A percentile compares a stretch with the other conserved stretches of the same genome.
Evolutionary conservation across 345 rosid genomes (phyloP).

Genomic region (Reutealis trisperma): DNA sequence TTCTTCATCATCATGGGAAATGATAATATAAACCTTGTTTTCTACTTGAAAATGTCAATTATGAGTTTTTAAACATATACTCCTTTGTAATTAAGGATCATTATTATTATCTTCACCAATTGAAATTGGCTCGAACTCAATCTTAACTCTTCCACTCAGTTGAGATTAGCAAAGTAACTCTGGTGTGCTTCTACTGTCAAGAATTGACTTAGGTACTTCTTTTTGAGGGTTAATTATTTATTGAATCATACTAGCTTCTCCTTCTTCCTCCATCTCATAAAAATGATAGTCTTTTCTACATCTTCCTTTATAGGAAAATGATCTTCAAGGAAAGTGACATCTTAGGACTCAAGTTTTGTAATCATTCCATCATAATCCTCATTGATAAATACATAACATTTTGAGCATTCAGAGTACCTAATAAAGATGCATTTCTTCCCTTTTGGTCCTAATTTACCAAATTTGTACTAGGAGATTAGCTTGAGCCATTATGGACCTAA

Average conservation of each 20-base stretch:
- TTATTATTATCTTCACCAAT: not conserved
- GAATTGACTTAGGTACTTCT: too few relatives aligned
- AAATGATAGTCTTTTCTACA: not conserved
- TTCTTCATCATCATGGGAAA: too few relatives aligned
- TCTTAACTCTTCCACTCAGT: not conserved
- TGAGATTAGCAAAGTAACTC: too few relatives aligned
- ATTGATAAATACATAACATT: not conserved
- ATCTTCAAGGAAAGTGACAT: not conserved
- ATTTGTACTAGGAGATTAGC: not conserved
- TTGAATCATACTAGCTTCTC: not conserved
- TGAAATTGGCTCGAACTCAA: too few relatives aligned
- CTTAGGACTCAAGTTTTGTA: not conserved
- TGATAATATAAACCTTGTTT: not conserved
- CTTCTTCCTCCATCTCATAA: not conserved
- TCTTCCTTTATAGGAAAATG: not conserved
- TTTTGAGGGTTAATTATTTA: too few relatives aligned
- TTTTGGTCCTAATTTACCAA: not conserved
- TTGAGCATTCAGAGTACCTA: not conserved
- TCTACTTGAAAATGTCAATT: not conserved
- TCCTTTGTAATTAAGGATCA: not conserved
- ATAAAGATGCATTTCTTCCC: constrained; percentile 8
- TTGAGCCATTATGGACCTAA: too few relatives aligned
- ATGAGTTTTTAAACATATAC: not conserved
- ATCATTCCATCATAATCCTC: not conserved
- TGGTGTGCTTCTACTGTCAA: too few relatives aligned